Evolutionary conservation across 441 rosid genomes (phyloP).

Genomic region (Eutrema salsugineum): DNA sequence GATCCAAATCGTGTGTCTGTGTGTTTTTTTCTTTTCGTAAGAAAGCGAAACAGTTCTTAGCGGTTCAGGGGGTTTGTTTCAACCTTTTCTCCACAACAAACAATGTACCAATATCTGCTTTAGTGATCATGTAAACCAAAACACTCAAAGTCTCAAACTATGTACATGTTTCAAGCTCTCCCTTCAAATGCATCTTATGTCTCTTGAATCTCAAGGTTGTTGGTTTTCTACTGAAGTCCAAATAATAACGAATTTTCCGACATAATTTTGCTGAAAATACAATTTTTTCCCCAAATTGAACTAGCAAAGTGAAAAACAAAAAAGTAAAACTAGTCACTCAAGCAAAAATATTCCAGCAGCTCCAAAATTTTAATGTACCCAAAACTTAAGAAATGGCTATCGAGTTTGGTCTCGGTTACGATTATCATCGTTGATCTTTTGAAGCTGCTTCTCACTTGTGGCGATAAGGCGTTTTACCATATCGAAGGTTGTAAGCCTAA

Average conservation of each 20-base stretch:
- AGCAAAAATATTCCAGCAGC: not conserved
- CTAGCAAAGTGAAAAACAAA: not conserved
- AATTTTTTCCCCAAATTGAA: not conserved
- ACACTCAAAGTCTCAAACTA: too few relatives aligned
- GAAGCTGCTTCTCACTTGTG: slow-evolving; percentile 41
- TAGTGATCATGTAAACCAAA: not conserved
- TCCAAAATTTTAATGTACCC: slow-evolving; percentile 11
- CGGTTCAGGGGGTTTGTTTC: slow-evolving; percentile 10
- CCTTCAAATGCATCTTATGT: not conserved
- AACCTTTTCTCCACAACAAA: slow-evolving; percentile 1
- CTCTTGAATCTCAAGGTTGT: not conserved
- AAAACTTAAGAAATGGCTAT: not conserved
- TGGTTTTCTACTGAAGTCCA: not conserved
- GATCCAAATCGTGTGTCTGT: slow-evolving; percentile 2
- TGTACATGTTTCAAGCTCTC: not conserved
- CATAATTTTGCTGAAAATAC: not conserved
- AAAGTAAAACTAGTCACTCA: not conserved
- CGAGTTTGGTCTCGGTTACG: slow-evolving; percentile 25
- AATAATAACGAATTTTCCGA: not conserved
- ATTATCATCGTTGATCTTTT: slow-evolving; percentile 27
- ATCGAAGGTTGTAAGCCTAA: slow-evolving; percentile 86
- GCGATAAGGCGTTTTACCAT: slow-evolving; percentile 70
- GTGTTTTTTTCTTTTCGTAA: not conserved
- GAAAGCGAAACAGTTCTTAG: slow-evolving; percentile 14
- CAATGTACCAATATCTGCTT: slow-evolving; percentile 13